Conservation (phyloP, 2,329 filamentous ascomycete species). For the Fusarium goolgardi region DNA sequence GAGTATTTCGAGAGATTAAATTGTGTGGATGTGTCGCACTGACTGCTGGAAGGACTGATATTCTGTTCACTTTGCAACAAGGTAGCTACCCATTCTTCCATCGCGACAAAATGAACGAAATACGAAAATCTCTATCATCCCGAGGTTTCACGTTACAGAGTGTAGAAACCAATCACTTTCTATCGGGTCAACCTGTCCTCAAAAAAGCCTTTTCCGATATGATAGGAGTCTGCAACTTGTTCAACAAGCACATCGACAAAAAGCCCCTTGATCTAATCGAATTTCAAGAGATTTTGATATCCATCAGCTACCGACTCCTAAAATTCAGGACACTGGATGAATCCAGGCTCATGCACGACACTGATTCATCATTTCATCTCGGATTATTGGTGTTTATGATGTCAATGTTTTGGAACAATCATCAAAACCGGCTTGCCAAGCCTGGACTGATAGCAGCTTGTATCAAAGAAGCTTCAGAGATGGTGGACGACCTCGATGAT, state of each 20-base stretch:
- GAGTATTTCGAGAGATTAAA: neutral
- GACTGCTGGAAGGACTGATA: constrained; percentile 1
- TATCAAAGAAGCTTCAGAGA: neutral
- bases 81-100: neutral
- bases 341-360: accelerated
- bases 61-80: constrained; percentile 14
- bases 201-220: neutral
- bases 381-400: constrained; percentile 7
- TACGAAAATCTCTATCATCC: accelerated
- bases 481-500: accelerated
- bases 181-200: accelerated
- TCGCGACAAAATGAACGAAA: neutral
- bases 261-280: constrained; percentile 5
- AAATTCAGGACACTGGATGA: neutral
- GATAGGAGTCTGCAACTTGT: neutral
- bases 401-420: constrained; percentile 6
- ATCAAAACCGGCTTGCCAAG: neutral
- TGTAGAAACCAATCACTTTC: accelerated
- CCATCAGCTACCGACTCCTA: neutral
- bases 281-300: constrained; percentile 6
- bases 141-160: neutral
- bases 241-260: constrained; percentile 1
- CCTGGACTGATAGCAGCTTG: neutral
- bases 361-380: neutral
- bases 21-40: neutral